Evolutionary conservation across 1,139 yeast genomes (phyloP).

Genomic region (Sugiyamaella xylanicola): DNA sequence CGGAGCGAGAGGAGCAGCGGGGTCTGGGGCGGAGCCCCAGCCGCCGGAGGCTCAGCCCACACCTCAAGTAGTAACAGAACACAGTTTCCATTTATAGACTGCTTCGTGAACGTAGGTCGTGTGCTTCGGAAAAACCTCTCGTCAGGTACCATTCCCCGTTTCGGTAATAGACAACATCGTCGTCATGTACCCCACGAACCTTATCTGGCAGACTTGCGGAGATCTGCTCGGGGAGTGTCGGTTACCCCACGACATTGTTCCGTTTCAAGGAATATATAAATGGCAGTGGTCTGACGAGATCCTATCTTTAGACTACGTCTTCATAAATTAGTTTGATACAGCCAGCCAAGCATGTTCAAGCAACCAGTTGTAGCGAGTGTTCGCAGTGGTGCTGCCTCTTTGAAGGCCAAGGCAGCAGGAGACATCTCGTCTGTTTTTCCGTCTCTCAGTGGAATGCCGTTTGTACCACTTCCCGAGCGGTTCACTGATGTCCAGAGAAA

Average conservation of each 20-base stretch:
- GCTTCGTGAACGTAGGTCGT: neutral
- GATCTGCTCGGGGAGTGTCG: neutral
- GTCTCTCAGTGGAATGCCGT: conserved; percentile 29
- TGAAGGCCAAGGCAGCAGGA: conserved; percentile 19
- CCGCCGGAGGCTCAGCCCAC: neutral
- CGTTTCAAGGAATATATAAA: neutral
- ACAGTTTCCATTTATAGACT: no score
- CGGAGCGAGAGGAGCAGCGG: neutral
- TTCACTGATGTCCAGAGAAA: conserved; percentile 36
- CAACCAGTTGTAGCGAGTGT: conserved; percentile 3
- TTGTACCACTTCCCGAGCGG: conserved; percentile 27
- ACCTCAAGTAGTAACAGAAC: no score
- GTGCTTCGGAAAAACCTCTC: neutral
- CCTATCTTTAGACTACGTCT: neutral
- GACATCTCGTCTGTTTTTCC: conserved; percentile 35
- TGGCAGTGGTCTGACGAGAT: neutral
- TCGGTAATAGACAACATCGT: neutral
- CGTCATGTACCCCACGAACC: neutral
- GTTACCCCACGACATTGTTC: neutral
- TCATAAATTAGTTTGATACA: neutral
- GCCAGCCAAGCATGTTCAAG: conserved; percentile 21
- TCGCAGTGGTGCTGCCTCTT: neutral
- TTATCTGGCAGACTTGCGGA: neutral
- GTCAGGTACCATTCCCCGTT: neutral
- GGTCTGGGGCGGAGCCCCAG: neutral